Evolutionary conservation across 371 early-diverging fungal species (phyloP), one percentile per base, ranked within the genome.

Genomic region (Apophysomyces variabilis): DNA sequence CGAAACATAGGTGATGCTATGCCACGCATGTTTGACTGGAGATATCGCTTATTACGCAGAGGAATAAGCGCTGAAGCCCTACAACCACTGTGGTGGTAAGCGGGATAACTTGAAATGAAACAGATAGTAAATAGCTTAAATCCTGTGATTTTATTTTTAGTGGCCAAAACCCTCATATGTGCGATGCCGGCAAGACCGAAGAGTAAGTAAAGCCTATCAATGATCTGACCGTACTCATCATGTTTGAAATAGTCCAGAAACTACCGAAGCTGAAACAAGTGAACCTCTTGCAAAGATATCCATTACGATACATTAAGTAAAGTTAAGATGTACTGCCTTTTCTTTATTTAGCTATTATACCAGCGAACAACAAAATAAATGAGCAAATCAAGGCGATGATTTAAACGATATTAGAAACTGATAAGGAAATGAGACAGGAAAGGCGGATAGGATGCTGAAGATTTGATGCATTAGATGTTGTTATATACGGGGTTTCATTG

Each of bases 11-110:
- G 75, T 7, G 87, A 88, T 64, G 90, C 89, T 36, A 77, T 87
- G 67, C 80, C 87, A 13, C 86, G 94, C 61, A 82, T 94, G 41
- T 84, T 87, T 66, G 90, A 91, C 60, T 88, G 86, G 87, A 86
- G 94, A 38, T 89, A 86, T 74, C 82, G 92, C 60, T 67, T 94
- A 66, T 76, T 92, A 6, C 67, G 72, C 39, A 84, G 92, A 65
- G 93, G 93, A 13, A 85, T 90, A 61, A 59, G 62, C 21, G 88
- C 93, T 18, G 89, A 88, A 60, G 89, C 91, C 21, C 60, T 92
- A 43, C 92, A 90, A 60, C 93, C 93, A 5, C 78, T 91, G 59
- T 94, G 93, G 92, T 94, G 94, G 80, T 80, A 76, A 69, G 78
- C 54, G n/a, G 4, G 38, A 46, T 8, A 14, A 36, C n/a, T 35